These are phyloP conservation scores for Fusarium bactridioides DNA, from an alignment of 2,329 filamentous ascomycete genomes.

Conservation along the genomic window DNA sequence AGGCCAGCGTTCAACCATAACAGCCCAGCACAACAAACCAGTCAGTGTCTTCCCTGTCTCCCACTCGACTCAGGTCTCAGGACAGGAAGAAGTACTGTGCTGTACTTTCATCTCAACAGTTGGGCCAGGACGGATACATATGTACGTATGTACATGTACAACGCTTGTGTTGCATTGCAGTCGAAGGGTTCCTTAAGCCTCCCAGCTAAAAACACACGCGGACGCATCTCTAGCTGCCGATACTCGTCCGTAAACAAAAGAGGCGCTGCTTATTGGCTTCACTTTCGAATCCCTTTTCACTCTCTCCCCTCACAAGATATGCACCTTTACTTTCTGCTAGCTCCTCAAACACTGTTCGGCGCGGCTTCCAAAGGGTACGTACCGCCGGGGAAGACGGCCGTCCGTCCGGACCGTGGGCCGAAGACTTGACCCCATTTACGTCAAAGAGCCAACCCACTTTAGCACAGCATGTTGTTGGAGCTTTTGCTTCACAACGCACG, in stretches of 20 bases:
- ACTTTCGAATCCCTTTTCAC: neutral
- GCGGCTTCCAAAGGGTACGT: conserved; percentile 27
- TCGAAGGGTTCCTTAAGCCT: conserved; percentile 22
- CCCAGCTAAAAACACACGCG: conserved; percentile 22
- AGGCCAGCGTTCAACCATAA: conserved; percentile 3
- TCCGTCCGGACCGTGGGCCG: conserved; percentile 24
- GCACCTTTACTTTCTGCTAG: neutral
- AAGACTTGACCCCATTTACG: conserved; percentile 14
- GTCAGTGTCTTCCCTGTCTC: neutral
- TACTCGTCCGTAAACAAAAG: conserved; percentile 4
- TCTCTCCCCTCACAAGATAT: neutral
- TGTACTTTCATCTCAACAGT: conserved; percentile 7
- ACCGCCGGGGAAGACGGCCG: conserved; percentile 20
- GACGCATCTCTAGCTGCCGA: conserved; percentile 33
- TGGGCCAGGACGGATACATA: neutral
- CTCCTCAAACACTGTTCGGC: neutral
- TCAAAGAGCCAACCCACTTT: conserved; percentile 14
- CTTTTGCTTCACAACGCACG: conserved; percentile 14
- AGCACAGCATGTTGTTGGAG: neutral
- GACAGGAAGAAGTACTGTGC: neutral
- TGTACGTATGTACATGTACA: neutral
- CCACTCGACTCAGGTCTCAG: neutral
- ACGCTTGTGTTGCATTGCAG: conserved; percentile 34
- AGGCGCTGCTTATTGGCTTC: conserved; percentile 10
- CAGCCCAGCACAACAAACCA: conserved; percentile 4